Base-by-base conservation (phyloP, 2,329 filamentous ascomycete genomes). In the Fonsecaea pedrosoi region DNA sequence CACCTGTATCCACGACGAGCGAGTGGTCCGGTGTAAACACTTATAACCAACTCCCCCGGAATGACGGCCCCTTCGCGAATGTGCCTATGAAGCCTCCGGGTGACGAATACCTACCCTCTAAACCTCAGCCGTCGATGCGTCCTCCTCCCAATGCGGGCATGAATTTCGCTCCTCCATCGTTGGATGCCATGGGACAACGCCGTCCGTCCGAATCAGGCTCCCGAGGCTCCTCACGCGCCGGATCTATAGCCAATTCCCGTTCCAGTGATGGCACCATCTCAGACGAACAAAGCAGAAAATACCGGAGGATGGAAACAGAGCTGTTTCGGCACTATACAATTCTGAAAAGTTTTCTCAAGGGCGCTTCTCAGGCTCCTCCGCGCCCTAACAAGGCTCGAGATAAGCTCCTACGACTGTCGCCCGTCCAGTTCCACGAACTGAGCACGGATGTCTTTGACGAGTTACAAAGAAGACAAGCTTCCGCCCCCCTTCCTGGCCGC, bases 371-470 rank as follows among this genome's bases (percentile, higher is more conserved):
- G 55, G 66, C 62, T 30, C 70, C 71, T 34, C 70, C 72, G 18
- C 70, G 73, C 56, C 89, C 92, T 34, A 97, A 96, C 80, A 90
- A 94, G 79, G 95, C 95, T 64, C 90, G 94, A 75, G 95, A 98
- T 80, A 99, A 99, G 84, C 85, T 98, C 65, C 85, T 97, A 67
- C 89, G 94, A 66, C 85, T 99, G 60, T 97, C 94, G 0, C 84
- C 90, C 1, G 92, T 96, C 34, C 95, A 99, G 78, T 98, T 99
- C 78, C 92, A 96, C 79, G 95, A 99, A 81, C 86, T 99, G 69
- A 97, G 94, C 80, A 98, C 94, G 65, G 95, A 99, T 80, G 94
- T 99, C 48, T 98, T 91, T 80, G 95, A 99, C 79, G 95, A 99
- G 81, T 84, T 98, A 71, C 85, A 96, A 72, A 90, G 95, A 67